Conservation (phyloP, 768 basidiomycete genomes). For the Leccinum imitatum region DNA sequence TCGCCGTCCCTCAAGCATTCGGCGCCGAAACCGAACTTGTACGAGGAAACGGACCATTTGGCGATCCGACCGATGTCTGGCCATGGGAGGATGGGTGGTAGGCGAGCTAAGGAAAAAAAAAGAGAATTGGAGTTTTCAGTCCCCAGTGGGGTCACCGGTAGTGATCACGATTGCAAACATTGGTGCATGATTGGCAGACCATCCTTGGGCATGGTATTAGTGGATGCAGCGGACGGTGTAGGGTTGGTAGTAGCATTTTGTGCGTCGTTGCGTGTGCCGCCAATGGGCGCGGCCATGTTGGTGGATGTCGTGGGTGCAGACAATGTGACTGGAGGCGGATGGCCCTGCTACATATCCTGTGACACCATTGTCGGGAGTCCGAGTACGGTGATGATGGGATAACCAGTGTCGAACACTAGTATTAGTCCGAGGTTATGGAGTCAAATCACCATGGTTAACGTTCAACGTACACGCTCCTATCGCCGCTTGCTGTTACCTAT, state of each 20-base stretch:
- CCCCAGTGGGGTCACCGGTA: neutral
- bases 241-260: constrained; percentile 13
- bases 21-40: constrained; percentile 94
- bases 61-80: constrained; percentile 87
- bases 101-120: constrained; percentile 28
- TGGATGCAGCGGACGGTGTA: constrained; percentile 11
- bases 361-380: too few relatives aligned
- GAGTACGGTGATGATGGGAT: too few relatives aligned
- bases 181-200: constrained; percentile 40
- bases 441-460: constrained; percentile 57
- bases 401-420: neutral
- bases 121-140: neutral
- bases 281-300: constrained; percentile 18
- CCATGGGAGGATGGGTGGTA: constrained; percentile 58
- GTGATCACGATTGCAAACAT: constrained; percentile 25
- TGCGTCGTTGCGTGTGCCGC: constrained; percentile 11
- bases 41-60: constrained; percentile 95
- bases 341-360: too few relatives aligned
- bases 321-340: too few relatives aligned
- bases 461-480: constrained; percentile 49
- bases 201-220: constrained; percentile 29
- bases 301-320: too few relatives aligned
- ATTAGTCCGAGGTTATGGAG: constrained; percentile 28
- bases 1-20: constrained; percentile 89
- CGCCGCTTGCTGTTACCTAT: constrained; percentile 46